Conservation (phyloP, 164 flowering plant genomes). For the Magnolia officinalis region DNA sequence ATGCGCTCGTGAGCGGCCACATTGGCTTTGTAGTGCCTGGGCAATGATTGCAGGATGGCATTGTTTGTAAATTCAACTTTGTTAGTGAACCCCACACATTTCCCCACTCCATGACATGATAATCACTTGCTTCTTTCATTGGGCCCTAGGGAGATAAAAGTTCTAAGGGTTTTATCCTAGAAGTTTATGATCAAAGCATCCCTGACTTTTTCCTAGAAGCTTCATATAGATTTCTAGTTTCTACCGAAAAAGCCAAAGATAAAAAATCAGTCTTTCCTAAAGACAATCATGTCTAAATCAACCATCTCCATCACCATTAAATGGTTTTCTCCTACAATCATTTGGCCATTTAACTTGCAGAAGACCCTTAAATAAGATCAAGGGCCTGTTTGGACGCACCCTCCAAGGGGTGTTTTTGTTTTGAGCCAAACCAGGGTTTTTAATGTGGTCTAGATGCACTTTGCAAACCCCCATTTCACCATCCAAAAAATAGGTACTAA, state of each 20-base stretch:
- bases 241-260: background rate
- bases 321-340: background rate
- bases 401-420: too few species aligned
- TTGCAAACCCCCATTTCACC: too few species aligned
- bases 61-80: slow-evolving; percentile 8
- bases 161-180: background rate
- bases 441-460: too few species aligned
- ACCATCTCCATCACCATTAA: background rate
- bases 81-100: background rate
- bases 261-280: background rate
- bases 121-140: background rate
- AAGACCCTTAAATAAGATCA: too few species aligned
- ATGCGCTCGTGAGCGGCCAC: slow-evolving; percentile 28
- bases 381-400: too few species aligned
- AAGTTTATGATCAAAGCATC: background rate
- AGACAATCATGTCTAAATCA: background rate
- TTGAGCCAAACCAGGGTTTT: too few species aligned
- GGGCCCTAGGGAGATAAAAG: background rate
- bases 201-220: slow-evolving; percentile 2
- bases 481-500: too few species aligned
- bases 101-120: slow-evolving; percentile 5
- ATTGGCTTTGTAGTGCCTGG: slow-evolving; percentile 28
- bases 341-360: background rate
- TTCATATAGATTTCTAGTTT: background rate
- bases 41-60: slow-evolving; percentile 34